A percentile compares a stretch with the other conserved stretches of the same genome.
Evolutionary conservation across 192 early-diverging fungal species (phyloP).

Genomic region (Jimgerdemannia flammicorona): DNA sequence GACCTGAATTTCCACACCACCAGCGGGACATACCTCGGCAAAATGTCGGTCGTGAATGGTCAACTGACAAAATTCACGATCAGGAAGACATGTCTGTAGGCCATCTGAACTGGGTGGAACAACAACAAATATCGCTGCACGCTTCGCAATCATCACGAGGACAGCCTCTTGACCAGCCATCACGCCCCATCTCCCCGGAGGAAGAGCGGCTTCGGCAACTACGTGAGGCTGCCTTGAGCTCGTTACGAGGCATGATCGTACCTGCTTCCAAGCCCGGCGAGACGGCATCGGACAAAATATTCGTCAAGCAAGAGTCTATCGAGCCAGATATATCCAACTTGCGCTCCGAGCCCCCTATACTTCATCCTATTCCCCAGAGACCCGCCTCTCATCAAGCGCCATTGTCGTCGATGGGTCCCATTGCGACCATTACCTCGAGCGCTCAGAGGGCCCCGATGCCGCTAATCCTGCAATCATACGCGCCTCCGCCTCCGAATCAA

Average conservation of each 20-base stretch:
- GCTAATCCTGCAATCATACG: background rate
- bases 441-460: background rate
- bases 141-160: background rate
- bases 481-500: background rate
- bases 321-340: background rate
- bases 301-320: background rate
- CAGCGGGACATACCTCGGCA: background rate
- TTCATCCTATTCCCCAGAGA: background rate
- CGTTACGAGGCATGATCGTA: background rate
- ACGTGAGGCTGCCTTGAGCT: background rate
- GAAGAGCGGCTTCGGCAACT: background rate
- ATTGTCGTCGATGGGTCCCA: background rate
- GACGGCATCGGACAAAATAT: background rate
- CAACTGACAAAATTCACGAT: background rate
- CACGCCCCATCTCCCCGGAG: background rate
- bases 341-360: background rate
- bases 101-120: background rate
- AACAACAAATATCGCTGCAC: background rate
- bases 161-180: background rate
- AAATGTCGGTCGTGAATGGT: background rate
- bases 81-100: background rate
- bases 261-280: background rate
- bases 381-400: background rate
- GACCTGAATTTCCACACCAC: background rate
- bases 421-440: background rate